Conservation (phyloP, 176 grass and related monocot genomes). For the Areca catechu region DNA sequence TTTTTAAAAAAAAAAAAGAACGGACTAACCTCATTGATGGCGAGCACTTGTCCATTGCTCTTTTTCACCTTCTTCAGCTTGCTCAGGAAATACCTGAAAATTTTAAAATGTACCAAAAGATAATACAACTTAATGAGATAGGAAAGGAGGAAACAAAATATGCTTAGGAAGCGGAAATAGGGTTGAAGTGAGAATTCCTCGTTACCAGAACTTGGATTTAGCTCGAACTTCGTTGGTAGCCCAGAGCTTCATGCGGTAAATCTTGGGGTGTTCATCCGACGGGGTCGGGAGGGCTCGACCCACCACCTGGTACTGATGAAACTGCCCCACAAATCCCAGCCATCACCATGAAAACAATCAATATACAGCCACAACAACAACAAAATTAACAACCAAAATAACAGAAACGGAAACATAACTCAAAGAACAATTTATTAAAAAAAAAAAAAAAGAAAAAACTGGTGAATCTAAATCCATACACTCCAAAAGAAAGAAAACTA, state of each 20-base stretch:
- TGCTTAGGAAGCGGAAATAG: too few relatives aligned
- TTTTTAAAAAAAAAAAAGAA: too few relatives aligned
- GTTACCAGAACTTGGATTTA: conserved; percentile 6
- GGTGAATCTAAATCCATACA: too few relatives aligned
- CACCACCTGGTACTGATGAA: conserved; percentile 13
- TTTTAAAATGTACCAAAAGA: not conserved
- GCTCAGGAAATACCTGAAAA: conserved; percentile 7
- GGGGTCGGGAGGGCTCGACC: conserved; percentile 8
- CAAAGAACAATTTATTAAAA: too few relatives aligned
- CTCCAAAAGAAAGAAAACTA: too few relatives aligned
- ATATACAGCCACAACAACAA: too few relatives aligned
- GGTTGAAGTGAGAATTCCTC: not conserved
- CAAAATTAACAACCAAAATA: too few relatives aligned
- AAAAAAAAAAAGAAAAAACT: too few relatives aligned
- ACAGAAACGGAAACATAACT: too few relatives aligned
- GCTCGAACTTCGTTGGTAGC: conserved; percentile 6
- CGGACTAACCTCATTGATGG: not conserved
- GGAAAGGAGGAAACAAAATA: too few relatives aligned
- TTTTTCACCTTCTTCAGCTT: conserved; percentile 10
- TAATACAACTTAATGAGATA: too few relatives aligned
- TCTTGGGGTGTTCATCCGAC: conserved; percentile 4
- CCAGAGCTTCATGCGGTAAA: conserved; percentile 10
- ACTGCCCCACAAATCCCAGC: not conserved
- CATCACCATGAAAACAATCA: too few relatives aligned
- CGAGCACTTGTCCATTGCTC: conserved; percentile 5